phyloP scores from a whole-genome alignment of 2,329 filamentous ascomycete genomes.

The Basipetospora chlamydospora region DNA sequence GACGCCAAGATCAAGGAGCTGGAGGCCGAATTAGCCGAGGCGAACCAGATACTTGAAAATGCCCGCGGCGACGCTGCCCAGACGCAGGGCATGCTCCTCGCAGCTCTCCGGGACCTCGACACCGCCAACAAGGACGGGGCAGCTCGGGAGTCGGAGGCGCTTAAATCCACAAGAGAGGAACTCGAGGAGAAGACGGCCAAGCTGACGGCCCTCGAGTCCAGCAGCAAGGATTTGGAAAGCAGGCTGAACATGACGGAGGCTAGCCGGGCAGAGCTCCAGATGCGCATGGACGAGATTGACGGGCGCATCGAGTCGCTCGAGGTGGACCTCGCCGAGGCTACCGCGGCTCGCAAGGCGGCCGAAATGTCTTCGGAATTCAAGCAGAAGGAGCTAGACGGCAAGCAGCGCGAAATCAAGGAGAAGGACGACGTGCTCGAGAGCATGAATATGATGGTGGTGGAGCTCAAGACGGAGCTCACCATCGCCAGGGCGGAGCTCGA shows the following conservation, averaged over 20 bases:
- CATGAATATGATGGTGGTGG: constrained; percentile 36
- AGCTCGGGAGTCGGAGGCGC: constrained; percentile 9
- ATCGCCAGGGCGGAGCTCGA: constrained; percentile 48
- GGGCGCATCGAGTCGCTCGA: constrained; percentile 21
- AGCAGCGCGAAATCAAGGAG: constrained; percentile 24
- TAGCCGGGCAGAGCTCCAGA: constrained; percentile 8
- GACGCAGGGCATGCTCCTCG: constrained; percentile 15
- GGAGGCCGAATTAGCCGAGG: constrained; percentile 8
- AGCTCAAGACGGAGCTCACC: constrained; percentile 47
- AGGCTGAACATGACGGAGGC: constrained; percentile 7
- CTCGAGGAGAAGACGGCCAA: constrained; percentile 23
- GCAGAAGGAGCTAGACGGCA: constrained; percentile 25
- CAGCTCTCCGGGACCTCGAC: constrained; percentile 10
- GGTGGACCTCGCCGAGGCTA: constrained; percentile 18
- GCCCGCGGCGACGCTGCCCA: constrained; percentile 9
- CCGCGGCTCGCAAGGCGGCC: constrained; percentile 21
- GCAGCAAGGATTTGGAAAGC: constrained; percentile 8
- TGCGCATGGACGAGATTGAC: constrained; percentile 12
- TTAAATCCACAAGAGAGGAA: constrained; percentile 23
- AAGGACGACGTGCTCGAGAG: constrained; percentile 36
- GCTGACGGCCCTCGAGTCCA: constrained; percentile 25
- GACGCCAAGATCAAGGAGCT: constrained; percentile 8
- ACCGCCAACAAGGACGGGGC: constrained; percentile 11
- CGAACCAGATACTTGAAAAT: constrained; percentile 8
- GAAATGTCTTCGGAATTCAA: constrained; percentile 22